Evolutionary conservation across 2,329 filamentous ascomycete species (phyloP).

Genomic region (Penicillium sp.): DNA sequence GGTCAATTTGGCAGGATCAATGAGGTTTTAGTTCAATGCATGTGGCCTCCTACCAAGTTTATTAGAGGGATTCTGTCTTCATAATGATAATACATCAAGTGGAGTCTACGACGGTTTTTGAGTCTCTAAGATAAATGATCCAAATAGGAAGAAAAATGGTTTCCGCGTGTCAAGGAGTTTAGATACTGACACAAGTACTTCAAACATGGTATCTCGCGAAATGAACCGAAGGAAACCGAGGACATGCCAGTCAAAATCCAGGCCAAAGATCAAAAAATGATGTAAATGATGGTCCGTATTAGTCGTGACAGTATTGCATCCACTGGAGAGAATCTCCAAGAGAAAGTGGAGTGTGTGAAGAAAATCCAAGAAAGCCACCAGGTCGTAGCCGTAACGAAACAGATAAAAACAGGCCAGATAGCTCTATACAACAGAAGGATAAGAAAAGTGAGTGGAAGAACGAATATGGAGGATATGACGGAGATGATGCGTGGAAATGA

Average conservation of each 20-base stretch:
- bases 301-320: constrained; percentile 15
- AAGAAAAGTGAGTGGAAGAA: constrained; percentile 1
- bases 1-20: constrained; percentile 26
- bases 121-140: no score
- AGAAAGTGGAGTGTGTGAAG: constrained; percentile 10
- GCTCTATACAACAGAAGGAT: constrained; percentile 14
- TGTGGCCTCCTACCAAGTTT: neutral
- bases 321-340: constrained; percentile 5
- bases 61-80: no score
- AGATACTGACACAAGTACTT: constrained; percentile 17
- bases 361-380: constrained; percentile 15
- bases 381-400: constrained; percentile 13
- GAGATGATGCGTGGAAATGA: constrained; percentile 11
- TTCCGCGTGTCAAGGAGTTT: constrained; percentile 12
- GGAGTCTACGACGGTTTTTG: no score
- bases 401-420: constrained; percentile 9
- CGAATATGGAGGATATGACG: constrained; percentile 13
- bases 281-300: constrained; percentile 15
- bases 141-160: constrained; percentile 4
- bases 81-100: no score
- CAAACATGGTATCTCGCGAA: constrained; percentile 27
- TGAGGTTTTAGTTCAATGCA: constrained; percentile 27
- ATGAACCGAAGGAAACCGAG: constrained; percentile 15
- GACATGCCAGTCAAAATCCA: constrained; percentile 6
- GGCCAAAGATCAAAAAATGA: constrained; percentile 10